Evolutionary conservation across 1,139 yeast species (phyloP).

Genomic region (Blastobotrys capitulatus): DNA sequence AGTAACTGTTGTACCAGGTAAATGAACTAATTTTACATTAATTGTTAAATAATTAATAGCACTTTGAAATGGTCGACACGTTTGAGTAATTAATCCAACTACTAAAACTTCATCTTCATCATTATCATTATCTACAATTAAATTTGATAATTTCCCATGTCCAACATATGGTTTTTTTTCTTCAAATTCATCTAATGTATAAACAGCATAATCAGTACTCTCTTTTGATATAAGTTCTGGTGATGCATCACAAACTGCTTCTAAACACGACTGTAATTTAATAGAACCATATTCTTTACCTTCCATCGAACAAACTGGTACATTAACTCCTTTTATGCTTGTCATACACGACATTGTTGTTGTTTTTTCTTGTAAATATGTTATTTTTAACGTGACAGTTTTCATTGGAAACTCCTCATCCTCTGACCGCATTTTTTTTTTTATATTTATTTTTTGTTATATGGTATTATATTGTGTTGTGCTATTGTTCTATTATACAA

Average conservation of each 20-base stretch:
- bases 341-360: constrained; percentile 32
- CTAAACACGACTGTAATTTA: constrained; percentile 30
- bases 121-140: constrained; percentile 13
- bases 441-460: not conserved
- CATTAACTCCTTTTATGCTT: constrained; percentile 13
- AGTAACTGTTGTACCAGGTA: constrained; percentile 11
- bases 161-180: constrained; percentile 36
- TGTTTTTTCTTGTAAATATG: constrained; percentile 33
- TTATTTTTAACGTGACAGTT: constrained; percentile 28
- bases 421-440: not conserved
- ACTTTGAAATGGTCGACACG: constrained; percentile 16
- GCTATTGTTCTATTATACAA: too few relatives aligned
- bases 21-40: constrained; percentile 22
- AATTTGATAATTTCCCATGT: constrained; percentile 36
- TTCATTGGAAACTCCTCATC: constrained; percentile 2
- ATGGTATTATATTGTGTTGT: not conserved
- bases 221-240: constrained; percentile 34
- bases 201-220: constrained; percentile 35
- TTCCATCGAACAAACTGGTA: constrained; percentile 12
- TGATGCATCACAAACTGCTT: constrained; percentile 30
- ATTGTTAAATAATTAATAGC: constrained; percentile 22
- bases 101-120: constrained; percentile 16
- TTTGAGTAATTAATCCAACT: constrained; percentile 21
- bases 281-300: constrained; percentile 31
- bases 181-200: constrained; percentile 38